Conservation (phyloP, 2,329 filamentous ascomycete species). For the Fusarium mexicanum region DNA sequence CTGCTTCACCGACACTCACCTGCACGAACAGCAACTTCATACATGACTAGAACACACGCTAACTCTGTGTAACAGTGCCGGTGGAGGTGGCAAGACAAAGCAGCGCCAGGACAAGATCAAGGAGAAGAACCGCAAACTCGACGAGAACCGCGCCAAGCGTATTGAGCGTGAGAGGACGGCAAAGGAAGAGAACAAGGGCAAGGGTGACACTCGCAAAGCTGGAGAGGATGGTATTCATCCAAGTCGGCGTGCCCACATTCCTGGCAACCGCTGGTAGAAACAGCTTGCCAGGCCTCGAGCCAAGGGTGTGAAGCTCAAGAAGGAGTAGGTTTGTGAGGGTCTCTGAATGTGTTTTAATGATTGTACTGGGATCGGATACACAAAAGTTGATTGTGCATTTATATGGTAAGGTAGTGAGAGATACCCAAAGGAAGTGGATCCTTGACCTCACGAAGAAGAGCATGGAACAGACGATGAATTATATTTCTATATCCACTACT, state of each 20-base stretch:
- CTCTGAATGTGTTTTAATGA: conserved; percentile 15
- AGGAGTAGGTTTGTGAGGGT: background rate
- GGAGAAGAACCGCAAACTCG: conserved; percentile 86
- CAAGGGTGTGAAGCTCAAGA: background rate
- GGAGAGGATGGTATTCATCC: conserved; percentile 59
- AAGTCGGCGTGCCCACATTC: conserved; percentile 55
- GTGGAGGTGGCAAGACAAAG: conserved; percentile 83
- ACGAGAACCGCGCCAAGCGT: conserved; percentile 67
- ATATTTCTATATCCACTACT: background rate
- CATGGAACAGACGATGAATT: background rate
- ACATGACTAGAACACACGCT: conserved; percentile 4
- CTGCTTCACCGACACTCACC: conserved; percentile 6
- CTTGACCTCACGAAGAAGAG: conserved; percentile 30
- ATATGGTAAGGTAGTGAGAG: conserved; percentile 34
- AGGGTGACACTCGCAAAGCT: conserved; percentile 34
- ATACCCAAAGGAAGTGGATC: conserved; percentile 45
- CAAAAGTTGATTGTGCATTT: conserved; percentile 36
- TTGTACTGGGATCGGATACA: conserved; percentile 16
- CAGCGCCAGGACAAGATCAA: conserved; percentile 79
- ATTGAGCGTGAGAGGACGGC: conserved; percentile 57
- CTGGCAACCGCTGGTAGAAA: conserved; percentile 28
- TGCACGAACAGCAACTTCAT: conserved; percentile 5
- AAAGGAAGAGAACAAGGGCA: conserved; percentile 44
- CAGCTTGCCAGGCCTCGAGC: background rate
- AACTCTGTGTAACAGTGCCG: conserved; percentile 66